Percentiles rank a stretch among this genome's conserved stretches.
Conservation (phyloP, 2,329 filamentous ascomycete genomes). For the Ceratocystis cubensis region DNA sequence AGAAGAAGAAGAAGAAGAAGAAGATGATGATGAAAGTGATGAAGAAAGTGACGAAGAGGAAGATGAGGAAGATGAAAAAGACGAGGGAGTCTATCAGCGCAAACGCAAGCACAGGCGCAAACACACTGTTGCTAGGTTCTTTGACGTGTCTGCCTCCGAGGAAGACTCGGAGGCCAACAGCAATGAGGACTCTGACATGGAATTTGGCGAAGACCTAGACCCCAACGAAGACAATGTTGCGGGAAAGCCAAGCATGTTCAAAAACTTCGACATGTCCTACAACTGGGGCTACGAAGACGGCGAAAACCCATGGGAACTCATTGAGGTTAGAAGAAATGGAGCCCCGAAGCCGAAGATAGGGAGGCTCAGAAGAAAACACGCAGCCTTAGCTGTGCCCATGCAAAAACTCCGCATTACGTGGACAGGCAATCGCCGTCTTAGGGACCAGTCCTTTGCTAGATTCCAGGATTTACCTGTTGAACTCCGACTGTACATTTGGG, state of each 20-base stretch:
- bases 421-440: slow-evolving; percentile 6
- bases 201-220: not conserved
- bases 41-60: not conserved
- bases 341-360: not conserved
- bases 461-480: slow-evolving; percentile 13
- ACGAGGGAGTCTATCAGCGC: not conserved
- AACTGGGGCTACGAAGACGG: slow-evolving; percentile 6
- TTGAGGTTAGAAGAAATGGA: not conserved
- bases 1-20: not conserved
- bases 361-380: not conserved
- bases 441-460: not conserved
- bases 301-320: not conserved
- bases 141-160: slow-evolving; percentile 14
- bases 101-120: not conserved
- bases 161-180: not conserved
- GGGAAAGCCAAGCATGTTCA: not conserved
- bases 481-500: slow-evolving; percentile 16
- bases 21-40: not conserved
- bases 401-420: slow-evolving; percentile 9
- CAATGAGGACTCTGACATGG: not conserved
- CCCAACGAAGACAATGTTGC: not conserved
- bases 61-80: not conserved
- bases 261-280: not conserved
- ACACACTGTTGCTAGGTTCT: slow-evolving; percentile 9
- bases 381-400: not conserved